phyloP scores from a whole-genome alignment of 164 flowering plant genomes.

The Vitis rotundifolia region DNA sequence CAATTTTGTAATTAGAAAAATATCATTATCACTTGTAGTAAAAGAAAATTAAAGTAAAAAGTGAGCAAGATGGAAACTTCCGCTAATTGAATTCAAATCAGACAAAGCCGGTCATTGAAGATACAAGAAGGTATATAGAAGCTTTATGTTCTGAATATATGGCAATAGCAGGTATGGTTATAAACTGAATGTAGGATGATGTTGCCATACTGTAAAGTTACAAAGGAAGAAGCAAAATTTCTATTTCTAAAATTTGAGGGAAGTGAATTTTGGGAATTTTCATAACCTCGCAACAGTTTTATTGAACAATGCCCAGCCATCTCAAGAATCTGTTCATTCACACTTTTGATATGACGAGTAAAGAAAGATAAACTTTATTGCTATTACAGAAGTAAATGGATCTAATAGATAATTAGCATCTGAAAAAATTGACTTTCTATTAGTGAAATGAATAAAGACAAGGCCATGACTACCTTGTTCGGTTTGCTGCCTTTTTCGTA shows the following conservation, averaged over 20 bases:
- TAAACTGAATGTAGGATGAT: too few species aligned
- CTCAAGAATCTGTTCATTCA: background rate
- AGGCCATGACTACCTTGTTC: conserved; percentile 56
- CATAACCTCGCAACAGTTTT: background rate
- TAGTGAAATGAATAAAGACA: background rate
- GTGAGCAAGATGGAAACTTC: background rate
- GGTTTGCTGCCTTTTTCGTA: conserved; percentile 79
- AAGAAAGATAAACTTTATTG: background rate
- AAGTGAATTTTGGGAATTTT: background rate
- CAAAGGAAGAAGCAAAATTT: too few species aligned
- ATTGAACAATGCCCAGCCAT: background rate
- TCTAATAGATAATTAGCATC: background rate
- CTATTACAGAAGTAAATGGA: background rate
- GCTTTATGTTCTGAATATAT: background rate
- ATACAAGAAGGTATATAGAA: background rate
- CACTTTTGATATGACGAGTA: background rate
- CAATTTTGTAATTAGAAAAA: background rate
- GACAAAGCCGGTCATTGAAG: background rate
- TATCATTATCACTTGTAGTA: background rate
- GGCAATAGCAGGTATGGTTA: background rate
- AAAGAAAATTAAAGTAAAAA: too few species aligned
- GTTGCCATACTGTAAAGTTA: too few species aligned
- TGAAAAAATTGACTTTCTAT: background rate
- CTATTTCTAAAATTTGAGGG: background rate
- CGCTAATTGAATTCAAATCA: background rate